These are phyloP conservation scores for Paecilomyces sp. DNA, from an alignment of 2,329 filamentous ascomycete species.

Conservation along the genomic window DNA sequence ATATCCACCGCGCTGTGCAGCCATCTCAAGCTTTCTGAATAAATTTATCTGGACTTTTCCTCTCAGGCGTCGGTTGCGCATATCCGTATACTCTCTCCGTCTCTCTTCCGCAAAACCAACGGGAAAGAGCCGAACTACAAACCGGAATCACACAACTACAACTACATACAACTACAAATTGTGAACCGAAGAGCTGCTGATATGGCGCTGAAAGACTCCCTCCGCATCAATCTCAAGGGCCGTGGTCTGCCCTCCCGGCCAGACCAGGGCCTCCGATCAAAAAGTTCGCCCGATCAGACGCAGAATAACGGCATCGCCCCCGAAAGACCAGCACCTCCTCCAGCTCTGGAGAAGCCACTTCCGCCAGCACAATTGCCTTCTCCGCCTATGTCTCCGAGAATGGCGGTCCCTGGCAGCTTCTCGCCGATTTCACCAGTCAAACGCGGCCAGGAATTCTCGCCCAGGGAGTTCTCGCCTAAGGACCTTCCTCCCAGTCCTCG, in stretches of 20 bases:
- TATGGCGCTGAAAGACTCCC: background rate
- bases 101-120: background rate
- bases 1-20: background rate
- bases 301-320: background rate
- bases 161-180: background rate
- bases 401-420: conserved; percentile 11
- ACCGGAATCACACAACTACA: background rate
- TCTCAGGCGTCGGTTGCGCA: background rate
- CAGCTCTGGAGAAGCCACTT: background rate
- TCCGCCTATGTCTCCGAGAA: conserved; percentile 6
- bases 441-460: background rate
- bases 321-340: background rate
- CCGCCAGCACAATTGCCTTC: background rate
- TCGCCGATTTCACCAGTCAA: background rate
- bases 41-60: background rate
- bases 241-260: background rate
- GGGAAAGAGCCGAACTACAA: background rate
- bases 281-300: background rate
- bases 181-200: background rate
- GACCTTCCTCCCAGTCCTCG: background rate
- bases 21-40: background rate
- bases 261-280: background rate
- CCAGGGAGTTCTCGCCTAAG: background rate
- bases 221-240: background rate
- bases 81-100: background rate